Base-by-base conservation (phyloP, 2,329 filamentous ascomycete genomes). In the Teratosphaeria viscida region DNA sequence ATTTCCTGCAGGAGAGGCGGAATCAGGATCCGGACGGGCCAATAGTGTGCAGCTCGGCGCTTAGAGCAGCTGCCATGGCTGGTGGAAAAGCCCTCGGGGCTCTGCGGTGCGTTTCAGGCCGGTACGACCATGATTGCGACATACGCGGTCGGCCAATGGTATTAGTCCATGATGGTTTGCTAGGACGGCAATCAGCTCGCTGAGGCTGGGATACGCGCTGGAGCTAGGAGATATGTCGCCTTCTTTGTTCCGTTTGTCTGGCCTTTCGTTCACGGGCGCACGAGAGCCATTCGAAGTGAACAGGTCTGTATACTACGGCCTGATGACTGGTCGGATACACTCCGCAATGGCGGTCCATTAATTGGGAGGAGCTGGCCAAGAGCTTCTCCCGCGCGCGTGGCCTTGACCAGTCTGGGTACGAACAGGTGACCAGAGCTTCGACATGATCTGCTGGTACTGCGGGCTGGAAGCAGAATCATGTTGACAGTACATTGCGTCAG, bases 21-120 rank as follows among this genome's bases (percentile, higher is more conserved):
- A 53, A 14, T 23, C 12, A 32, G 52, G 14, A 32, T 7, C 16
- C 23, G 12, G 29, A 19, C 6, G 19, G 37, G 37, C 59, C 59
- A 61, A 61, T 61, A 58, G 59, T 56, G 56, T 55, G 19, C 12
- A 26, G 35, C 53, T 27, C 43, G 59, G 60, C 60, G 60, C 60
- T 58, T 62, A 62, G 11, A 34, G 39, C 26, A 11, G 34, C 19
- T 34, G 53, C 56, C 27, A 49, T 23, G 19, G 43, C 43, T 19
- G 43, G 43, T 19, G 8, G 43, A 3, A 49, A 49, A 23, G 43
- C 43, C 23, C 43, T 49, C 19, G 43, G 23, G 43, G 43, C 43
- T 49, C 43, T 49, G 16, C 43, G 43, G 16, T n/a, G 19, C 43
- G 57, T 59, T 59, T 59, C 58, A 56, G 3, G 19, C 0, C 16